Conservation (phyloP, 2,329 filamentous ascomycete genomes). For the Diaporthe ampelina region DNA sequence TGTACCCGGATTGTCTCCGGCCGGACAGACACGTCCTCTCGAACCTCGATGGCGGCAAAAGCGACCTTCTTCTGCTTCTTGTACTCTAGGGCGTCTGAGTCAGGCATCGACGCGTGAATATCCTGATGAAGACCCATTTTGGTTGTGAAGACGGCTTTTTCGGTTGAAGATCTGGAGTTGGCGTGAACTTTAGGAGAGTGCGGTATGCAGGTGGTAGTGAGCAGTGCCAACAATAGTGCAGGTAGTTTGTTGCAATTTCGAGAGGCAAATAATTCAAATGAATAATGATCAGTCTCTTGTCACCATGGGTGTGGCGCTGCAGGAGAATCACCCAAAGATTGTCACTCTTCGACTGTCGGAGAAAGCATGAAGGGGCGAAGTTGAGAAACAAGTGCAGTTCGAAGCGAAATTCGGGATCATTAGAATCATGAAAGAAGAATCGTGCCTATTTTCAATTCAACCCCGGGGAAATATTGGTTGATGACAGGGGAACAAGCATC, state of each 20-base stretch:
- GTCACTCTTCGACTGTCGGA: background rate
- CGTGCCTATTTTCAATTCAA: background rate
- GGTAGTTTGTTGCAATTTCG: background rate
- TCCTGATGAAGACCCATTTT: background rate
- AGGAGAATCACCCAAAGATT: background rate
- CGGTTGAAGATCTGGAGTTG: background rate
- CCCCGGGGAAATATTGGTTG: no score
- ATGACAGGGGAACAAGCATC: background rate
- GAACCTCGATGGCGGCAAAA: background rate
- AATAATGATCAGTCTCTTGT: background rate
- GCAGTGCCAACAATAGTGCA: no score
- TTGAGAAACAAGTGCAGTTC: background rate
- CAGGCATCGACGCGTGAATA: accelerated
- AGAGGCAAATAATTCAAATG: background rate
- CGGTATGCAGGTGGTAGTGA: background rate
- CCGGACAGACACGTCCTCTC: background rate
- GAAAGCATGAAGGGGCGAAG: background rate
- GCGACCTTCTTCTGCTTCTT: background rate
- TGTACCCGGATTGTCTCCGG: constrained; percentile 16
- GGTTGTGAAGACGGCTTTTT: accelerated
- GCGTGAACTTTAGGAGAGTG: background rate
- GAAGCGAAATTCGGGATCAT: background rate
- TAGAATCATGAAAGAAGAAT: background rate
- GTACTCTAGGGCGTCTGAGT: background rate
- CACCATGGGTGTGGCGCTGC: background rate